Base-by-base conservation (phyloP, 345 rosid species). In the Populus nigra region DNA sequence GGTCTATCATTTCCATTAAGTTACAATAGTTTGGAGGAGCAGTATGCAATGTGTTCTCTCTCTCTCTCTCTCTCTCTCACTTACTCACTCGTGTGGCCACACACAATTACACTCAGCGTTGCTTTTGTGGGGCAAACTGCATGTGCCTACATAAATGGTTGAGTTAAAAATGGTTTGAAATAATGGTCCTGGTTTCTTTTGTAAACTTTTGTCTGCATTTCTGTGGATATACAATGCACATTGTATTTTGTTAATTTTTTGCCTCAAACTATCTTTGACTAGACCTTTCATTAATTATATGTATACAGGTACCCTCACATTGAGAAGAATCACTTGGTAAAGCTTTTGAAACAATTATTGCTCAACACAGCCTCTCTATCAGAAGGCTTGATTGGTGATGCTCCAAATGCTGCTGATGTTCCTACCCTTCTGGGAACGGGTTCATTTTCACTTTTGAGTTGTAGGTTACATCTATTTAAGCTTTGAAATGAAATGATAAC, bases 341-440 rank as follows among this genome's bases (percentile, higher is more conserved):
- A 92, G 92, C 99, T 96, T 82, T 84, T 96, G 88, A 94, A 88
- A 90, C 97, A 94, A 86, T 86, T 94, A 79, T 81, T 96, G 74
- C 74, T 80, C 68, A 90, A 82, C 76, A 83, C 89, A 69, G 83
- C 91, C 76, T 85, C 88, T 82, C 87, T 88, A 68, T 86, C 88
- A 53, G 85, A 77, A 74, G 88, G 85, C 70, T 45, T 88, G 74
- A 79, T 75, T 83, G 83, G 81, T 77, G 89, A 80, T 65, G 80
- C 84, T 82, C 90, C 85, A 81, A 87, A 87, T 86, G 96, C 96
- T 76, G 89, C 93, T 74, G 92, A 89, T 86, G 98, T 89, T 83
- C 99, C 99, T 76, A 92, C 98, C 36, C 91, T 96, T 82, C 50
- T 94, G 76, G 99, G 98, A 83, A 81, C 83, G 16, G 96, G 97